A percentile compares a stretch with the other conserved stretches of the same genome.
Evolutionary conservation across 108 stramenopile genomes (phyloP).

Genomic region (Ochromonas danica): DNA sequence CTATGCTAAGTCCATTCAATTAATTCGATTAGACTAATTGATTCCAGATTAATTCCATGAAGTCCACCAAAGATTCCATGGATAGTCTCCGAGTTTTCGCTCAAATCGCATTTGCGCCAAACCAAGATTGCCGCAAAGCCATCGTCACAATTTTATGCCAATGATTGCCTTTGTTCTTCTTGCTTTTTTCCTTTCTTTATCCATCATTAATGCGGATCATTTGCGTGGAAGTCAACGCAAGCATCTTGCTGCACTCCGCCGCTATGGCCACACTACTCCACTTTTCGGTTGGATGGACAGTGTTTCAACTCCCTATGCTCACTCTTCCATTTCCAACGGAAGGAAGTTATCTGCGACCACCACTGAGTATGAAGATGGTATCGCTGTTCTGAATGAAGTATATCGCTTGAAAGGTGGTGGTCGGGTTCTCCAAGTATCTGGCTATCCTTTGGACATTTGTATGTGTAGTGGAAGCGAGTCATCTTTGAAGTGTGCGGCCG

Average conservation of each 20-base stretch:
- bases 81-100: neutral
- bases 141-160: too few species aligned
- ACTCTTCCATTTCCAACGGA: neutral
- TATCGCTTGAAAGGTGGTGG: neutral
- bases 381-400: neutral
- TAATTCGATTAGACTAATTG: too few species aligned
- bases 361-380: neutral
- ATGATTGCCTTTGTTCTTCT: neutral
- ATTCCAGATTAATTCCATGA: too few species aligned
- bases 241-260: neutral
- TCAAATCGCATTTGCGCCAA: too few species aligned
- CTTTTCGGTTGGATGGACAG: neutral
- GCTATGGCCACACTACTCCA: neutral
- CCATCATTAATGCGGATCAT: neutral
- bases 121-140: too few species aligned
- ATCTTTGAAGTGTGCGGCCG: neutral
- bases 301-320: neutral
- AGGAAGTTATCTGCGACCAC: neutral
- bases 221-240: too few species aligned
- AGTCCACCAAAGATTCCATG: too few species aligned
- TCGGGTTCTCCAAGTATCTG: neutral
- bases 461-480: neutral
- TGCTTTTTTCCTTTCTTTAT: neutral
- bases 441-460: too few species aligned
- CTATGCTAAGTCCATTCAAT: too few species aligned